Conservation (phyloP, 306 rosid genomes). For the Acacia acuminata region DNA sequence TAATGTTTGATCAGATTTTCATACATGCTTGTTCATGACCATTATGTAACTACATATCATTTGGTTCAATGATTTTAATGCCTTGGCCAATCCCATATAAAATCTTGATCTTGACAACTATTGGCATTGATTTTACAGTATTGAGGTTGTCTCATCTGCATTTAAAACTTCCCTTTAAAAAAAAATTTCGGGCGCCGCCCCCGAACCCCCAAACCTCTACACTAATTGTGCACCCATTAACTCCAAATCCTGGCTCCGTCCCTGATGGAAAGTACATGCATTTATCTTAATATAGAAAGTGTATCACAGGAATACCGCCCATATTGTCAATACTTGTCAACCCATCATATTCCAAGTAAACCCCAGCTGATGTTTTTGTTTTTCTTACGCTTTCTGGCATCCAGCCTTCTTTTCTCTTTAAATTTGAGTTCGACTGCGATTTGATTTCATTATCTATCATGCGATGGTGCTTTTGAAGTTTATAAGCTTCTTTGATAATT, state of each 20-base stretch:
- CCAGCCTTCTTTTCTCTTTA: not conserved
- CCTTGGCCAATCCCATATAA: not conserved
- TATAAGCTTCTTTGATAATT: not conserved
- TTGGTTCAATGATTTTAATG: not conserved
- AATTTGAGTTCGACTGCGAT: not conserved
- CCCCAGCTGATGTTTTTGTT: not conserved
- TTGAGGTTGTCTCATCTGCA: constrained; percentile 70
- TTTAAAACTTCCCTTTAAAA: no score
- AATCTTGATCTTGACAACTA: not conserved
- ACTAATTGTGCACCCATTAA: no score
- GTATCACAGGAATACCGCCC: not conserved
- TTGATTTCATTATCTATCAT: not conserved
- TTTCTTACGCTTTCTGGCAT: not conserved
- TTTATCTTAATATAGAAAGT: not conserved
- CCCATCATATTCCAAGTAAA: not conserved
- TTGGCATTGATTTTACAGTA: constrained; percentile 49
- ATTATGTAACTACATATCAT: not conserved
- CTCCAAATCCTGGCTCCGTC: no score
- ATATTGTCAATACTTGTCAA: not conserved
- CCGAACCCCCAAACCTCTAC: no score
- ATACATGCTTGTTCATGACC: not conserved
- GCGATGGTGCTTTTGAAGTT: not conserved
- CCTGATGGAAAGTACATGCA: not conserved
- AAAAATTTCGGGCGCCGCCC: no score
- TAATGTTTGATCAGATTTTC: not conserved